phyloP scores from a whole-genome alignment of 2,329 filamentous ascomycete genomes.

The Pseudocercospora fuligena region DNA sequence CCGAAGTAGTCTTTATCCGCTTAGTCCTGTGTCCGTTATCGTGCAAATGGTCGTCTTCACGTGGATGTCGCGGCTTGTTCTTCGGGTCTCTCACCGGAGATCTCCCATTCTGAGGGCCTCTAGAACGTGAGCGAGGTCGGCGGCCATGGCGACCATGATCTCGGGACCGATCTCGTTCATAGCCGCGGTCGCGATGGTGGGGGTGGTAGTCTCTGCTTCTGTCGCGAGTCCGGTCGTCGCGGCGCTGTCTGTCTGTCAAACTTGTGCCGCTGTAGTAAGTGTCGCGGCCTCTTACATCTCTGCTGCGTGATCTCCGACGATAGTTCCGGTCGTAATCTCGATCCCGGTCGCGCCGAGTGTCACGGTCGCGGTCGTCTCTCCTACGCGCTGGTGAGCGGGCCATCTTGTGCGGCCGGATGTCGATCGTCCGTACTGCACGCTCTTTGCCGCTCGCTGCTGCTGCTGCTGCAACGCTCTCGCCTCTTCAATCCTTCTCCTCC shows the following conservation, averaged over 20 bases:
- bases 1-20: constrained; percentile 41
- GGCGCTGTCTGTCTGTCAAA: constrained; percentile 20
- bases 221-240: constrained; percentile 9
- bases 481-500: not conserved
- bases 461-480: not conserved
- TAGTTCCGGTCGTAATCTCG: constrained; percentile 27
- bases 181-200: not conserved
- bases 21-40: constrained; percentile 57
- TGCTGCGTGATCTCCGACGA: constrained; percentile 13
- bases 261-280: not conserved
- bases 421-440: constrained; percentile 20
- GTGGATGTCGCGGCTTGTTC: constrained; percentile 60
- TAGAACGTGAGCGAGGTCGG: constrained; percentile 20
- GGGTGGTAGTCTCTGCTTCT: not conserved
- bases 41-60: constrained; percentile 49
- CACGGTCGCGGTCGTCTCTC: constrained; percentile 29
- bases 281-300: constrained; percentile 13
- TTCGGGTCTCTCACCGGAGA: constrained; percentile 29
- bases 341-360: constrained; percentile 29
- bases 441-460: constrained; percentile 10
- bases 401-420: constrained; percentile 27
- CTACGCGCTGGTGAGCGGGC: constrained; percentile 35
- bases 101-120: constrained; percentile 16
- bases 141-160: constrained; percentile 26
- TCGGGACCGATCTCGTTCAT: constrained; percentile 24